Conservation (phyloP, 306 rosid genomes). For the Macrotyloma uniflorum region DNA sequence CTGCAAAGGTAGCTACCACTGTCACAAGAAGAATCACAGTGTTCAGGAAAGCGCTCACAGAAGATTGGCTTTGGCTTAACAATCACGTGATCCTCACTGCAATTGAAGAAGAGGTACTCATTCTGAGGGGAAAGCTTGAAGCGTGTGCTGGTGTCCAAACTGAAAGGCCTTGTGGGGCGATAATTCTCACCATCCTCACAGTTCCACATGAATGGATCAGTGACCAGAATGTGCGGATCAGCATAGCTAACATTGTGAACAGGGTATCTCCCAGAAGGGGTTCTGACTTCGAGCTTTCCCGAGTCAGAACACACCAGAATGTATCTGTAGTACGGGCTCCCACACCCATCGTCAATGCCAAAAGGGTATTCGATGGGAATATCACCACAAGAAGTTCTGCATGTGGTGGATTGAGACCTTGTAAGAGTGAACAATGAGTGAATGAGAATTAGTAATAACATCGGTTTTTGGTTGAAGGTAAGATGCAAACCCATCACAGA, state of each 20-base stretch:
- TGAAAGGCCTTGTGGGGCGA: slow-evolving; percentile 76
- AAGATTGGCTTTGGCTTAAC: slow-evolving; percentile 74
- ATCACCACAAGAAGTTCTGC: slow-evolving; percentile 76
- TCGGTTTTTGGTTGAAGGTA: slow-evolving; percentile 2
- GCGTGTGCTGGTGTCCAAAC: slow-evolving; percentile 78
- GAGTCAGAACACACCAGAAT: slow-evolving; percentile 64
- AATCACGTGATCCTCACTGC: slow-evolving; percentile 70
- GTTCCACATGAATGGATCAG: slow-evolving; percentile 92
- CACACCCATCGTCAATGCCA: slow-evolving; percentile 89
- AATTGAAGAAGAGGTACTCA: slow-evolving; percentile 87
- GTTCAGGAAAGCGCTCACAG: slow-evolving; percentile 74
- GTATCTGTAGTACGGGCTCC: slow-evolving; percentile 83
- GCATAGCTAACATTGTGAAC: slow-evolving; percentile 65
- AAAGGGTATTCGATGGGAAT: slow-evolving; percentile 86
- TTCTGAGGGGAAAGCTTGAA: slow-evolving; percentile 73
- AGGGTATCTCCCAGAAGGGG: slow-evolving; percentile 80
- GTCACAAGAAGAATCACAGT: slow-evolving; percentile 88
- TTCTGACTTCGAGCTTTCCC: slow-evolving; percentile 66
- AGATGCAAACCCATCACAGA: slow-evolving; percentile 38
- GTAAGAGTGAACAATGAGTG: slow-evolving; percentile 35
- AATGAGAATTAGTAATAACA: slow-evolving; percentile 19
- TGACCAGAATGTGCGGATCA: slow-evolving; percentile 76
- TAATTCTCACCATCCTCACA: slow-evolving; percentile 67
- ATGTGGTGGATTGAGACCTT: slow-evolving; percentile 48
- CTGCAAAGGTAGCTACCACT: slow-evolving; percentile 84